Evolutionary conservation across 768 basidiomycete genomes (phyloP).

Genomic region (Suillus luteus): DNA sequence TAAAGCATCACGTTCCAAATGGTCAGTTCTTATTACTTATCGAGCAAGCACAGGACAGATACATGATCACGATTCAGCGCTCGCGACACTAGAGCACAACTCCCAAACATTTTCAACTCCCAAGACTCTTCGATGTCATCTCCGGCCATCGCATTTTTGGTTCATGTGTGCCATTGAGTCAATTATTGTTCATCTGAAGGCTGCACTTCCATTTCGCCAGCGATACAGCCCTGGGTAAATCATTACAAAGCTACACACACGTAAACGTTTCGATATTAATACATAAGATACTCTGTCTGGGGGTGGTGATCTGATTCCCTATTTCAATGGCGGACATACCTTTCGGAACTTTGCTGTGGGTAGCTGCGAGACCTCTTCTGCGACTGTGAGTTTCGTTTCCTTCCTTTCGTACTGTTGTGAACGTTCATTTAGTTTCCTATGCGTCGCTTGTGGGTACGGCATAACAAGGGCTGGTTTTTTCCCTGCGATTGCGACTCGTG

Average conservation of each 20-base stretch:
- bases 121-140: not conserved
- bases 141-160: not conserved
- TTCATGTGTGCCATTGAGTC: not conserved
- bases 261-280: not conserved
- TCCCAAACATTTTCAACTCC: not conserved
- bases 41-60: not conserved
- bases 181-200: not conserved
- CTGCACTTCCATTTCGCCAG: not conserved
- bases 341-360: not conserved
- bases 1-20: not conserved
- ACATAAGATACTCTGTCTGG: not conserved
- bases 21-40: not conserved
- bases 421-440: not conserved
- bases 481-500: not conserved
- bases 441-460: not conserved
- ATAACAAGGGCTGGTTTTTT: not conserved
- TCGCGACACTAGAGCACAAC: not conserved
- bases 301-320: not conserved
- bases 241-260: not conserved
- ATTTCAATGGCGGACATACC: not conserved
- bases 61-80: not conserved
- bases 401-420: not conserved
- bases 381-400: not conserved
- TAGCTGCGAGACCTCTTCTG: slow-evolving; percentile 3
- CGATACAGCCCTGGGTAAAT: not conserved